Conservation (phyloP, 1,284 basidiomycete species). For the Cutaneotrichosporon sp. region DNA sequence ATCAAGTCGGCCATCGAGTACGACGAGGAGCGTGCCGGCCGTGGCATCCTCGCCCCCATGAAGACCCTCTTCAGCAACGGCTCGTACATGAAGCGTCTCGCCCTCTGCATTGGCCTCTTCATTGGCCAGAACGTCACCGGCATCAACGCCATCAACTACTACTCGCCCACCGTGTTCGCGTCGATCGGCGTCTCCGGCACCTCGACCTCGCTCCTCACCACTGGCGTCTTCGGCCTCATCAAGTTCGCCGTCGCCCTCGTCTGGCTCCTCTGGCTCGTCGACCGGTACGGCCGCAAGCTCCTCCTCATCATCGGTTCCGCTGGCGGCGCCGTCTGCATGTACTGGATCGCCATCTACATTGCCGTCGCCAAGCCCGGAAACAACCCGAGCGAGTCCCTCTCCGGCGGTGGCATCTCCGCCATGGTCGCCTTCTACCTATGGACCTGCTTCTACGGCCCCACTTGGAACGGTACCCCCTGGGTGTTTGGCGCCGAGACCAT, state of each 20-base stretch:
- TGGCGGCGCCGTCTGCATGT: slow-evolving; percentile 31
- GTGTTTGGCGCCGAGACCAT: slow-evolving; percentile 50
- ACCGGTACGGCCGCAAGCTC: slow-evolving; percentile 41
- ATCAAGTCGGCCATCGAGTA: slow-evolving; percentile 35
- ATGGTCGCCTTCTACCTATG: slow-evolving; percentile 51
- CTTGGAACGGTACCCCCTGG: slow-evolving; percentile 48
- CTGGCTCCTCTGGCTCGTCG: slow-evolving; percentile 42
- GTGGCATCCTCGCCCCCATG: slow-evolving; percentile 13
- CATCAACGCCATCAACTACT: slow-evolving; percentile 34
- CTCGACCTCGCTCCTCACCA: slow-evolving; percentile 37
- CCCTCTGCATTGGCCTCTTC: slow-evolving; percentile 16
- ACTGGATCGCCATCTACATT: slow-evolving; percentile 37
- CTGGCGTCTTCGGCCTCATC: slow-evolving; percentile 54
- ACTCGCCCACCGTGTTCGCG: slow-evolving; percentile 46
- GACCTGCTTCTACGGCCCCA: slow-evolving; percentile 41
- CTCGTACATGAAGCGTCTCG: slow-evolving; percentile 12
- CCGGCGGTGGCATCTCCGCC: slow-evolving; percentile 36
- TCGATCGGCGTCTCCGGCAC: slow-evolving; percentile 50
- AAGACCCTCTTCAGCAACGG: slow-evolving; percentile 11
- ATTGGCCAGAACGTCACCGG: slow-evolving; percentile 19
- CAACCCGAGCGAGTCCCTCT: slow-evolving; percentile 29
- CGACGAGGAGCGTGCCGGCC: slow-evolving; percentile 23
- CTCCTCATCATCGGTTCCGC: slow-evolving; percentile 19
- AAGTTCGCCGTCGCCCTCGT: slow-evolving; percentile 38
- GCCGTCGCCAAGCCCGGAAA: slow-evolving; percentile 33